phyloP scores from a whole-genome alignment of 1,284 basidiomycete species.

The Cerioporus squamosus region DNA sequence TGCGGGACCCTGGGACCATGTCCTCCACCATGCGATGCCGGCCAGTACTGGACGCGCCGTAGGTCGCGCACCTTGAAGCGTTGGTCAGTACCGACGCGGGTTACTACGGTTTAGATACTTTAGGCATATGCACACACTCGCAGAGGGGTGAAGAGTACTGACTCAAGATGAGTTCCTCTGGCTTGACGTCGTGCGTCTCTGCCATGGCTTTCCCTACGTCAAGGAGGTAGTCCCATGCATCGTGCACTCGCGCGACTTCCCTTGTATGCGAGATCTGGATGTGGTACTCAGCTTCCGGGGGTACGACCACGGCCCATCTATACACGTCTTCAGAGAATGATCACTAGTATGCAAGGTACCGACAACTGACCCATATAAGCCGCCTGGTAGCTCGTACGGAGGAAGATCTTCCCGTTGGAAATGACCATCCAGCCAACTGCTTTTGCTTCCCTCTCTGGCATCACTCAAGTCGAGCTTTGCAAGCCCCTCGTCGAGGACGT shows the following conservation, averaged over 20 bases:
- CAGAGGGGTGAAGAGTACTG: conserved; percentile 10
- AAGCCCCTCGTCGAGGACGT: conserved; percentile 38
- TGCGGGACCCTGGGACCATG: not conserved
- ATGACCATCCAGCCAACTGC: conserved; percentile 25
- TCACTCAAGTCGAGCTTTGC: conserved; percentile 14
- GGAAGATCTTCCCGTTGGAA: conserved; percentile 27
- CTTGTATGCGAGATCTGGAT: conserved; percentile 44
- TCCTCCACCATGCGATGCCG: not conserved
- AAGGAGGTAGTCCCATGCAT: conserved; percentile 51
- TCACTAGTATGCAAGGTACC: too few species aligned
- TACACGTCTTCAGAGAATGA: not conserved
- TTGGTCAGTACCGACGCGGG: conserved; percentile 29
- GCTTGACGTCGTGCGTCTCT: conserved; percentile 38
- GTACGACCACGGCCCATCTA: conserved; percentile 52
- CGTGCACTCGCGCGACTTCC: conserved; percentile 33
- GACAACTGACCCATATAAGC: conserved; percentile 40
- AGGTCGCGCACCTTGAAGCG: conserved; percentile 28
- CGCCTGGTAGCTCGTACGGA: conserved; percentile 35
- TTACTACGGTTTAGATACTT: conserved; percentile 21
- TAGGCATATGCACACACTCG: too few species aligned
- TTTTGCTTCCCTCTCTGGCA: conserved; percentile 29
- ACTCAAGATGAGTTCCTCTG: conserved; percentile 52
- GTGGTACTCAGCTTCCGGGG: conserved; percentile 40
- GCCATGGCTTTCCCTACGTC: conserved; percentile 40
- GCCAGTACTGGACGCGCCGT: conserved; percentile 15